phyloP scores from a whole-genome alignment of 2,329 filamentous ascomycete species.

The Zymoseptoria crescenta region DNA sequence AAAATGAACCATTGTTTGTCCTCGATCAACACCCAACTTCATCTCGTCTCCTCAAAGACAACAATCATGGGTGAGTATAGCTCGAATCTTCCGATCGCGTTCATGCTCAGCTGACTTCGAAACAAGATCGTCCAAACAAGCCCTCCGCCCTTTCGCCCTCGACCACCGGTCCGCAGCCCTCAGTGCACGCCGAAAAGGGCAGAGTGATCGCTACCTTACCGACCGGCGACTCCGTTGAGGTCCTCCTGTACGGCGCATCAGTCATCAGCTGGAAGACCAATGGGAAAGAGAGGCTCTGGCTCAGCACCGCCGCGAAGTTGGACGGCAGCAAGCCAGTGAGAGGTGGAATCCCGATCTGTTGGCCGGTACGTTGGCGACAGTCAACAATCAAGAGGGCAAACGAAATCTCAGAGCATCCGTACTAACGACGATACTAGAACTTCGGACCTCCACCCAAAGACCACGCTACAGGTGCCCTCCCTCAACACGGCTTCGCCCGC shows the following conservation, averaged over 20 bases:
- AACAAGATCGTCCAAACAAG: conserved; percentile 68
- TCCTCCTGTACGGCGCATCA: conserved; percentile 87
- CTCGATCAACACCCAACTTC: neutral
- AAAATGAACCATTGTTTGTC: neutral
- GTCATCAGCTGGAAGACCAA: conserved; percentile 88
- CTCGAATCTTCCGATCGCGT: neutral
- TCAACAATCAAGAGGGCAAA: neutral
- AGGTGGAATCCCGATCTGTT: conserved; percentile 86
- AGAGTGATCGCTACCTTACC: conserved; percentile 73
- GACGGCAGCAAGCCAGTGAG: conserved; percentile 86
- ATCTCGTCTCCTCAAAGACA: neutral
- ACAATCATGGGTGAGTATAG: neutral
- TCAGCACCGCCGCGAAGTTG: conserved; percentile 50
- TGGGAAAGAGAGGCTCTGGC: conserved; percentile 37
- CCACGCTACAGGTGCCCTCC: conserved; percentile 67
- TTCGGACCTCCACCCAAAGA: conserved; percentile 71
- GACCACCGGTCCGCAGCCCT: conserved; percentile 58
- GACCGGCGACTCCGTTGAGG: conserved; percentile 75
- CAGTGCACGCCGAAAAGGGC: conserved; percentile 63
- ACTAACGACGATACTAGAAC: conserved; percentile 46
- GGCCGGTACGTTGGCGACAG: conserved; percentile 58
- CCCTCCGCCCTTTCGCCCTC: conserved; percentile 62
- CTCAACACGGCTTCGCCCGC: conserved; percentile 92
- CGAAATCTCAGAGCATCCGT: neutral
- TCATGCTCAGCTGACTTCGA: neutral